Percentiles rank a stretch among this genome's conserved stretches.
phyloP scores from a whole-genome alignment of 257 asterid genomes.

The Forsythia viridissima region DNA sequence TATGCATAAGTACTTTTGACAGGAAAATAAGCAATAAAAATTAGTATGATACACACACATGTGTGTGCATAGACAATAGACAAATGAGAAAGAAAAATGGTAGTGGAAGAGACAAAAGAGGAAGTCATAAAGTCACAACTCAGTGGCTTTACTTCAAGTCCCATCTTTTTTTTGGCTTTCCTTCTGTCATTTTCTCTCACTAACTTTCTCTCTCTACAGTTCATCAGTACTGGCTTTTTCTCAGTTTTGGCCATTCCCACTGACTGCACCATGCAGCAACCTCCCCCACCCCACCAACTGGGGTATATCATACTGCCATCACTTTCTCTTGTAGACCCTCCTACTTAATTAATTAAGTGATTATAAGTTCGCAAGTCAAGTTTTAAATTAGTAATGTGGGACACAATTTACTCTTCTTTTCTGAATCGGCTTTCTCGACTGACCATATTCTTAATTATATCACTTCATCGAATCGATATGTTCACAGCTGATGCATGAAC shows the following conservation, averaged over 20 bases:
- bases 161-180: constrained; percentile 25
- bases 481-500: no score
- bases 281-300: not conserved
- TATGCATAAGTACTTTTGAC: not conserved
- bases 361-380: no score
- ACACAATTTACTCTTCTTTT: no score
- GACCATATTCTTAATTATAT: no score
- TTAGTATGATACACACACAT: not conserved
- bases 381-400: no score
- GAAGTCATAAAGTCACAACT: constrained; percentile 27
- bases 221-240: not conserved
- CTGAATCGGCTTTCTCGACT: no score
- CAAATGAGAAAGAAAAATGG: not conserved
- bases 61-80: not conserved
- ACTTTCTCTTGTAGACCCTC: not conserved
- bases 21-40: not conserved
- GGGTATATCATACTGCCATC: not conserved
- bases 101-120: constrained; percentile 37
- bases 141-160: constrained; percentile 23
- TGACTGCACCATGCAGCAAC: not conserved
- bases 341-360: not conserved
- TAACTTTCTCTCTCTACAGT: not conserved
- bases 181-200: not conserved
- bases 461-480: no score
- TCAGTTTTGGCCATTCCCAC: not conserved